Evolutionary conservation across 306 rosid genomes (phyloP), one percentile per base, ranked within the genome.

Genomic region (Pterocarpus santalinus): DNA sequence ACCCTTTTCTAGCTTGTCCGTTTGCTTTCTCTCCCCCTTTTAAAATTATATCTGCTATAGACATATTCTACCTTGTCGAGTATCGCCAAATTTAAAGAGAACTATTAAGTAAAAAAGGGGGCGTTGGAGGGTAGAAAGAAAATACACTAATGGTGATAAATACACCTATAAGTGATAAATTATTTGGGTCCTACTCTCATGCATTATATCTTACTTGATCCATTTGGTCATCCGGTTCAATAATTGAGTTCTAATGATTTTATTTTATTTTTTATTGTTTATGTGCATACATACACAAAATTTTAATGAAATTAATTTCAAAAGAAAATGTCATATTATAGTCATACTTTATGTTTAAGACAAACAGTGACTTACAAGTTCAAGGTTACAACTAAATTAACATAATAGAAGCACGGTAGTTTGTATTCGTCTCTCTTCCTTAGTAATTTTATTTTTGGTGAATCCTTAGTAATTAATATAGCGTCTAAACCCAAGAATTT

Each of bases 201-300:
- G 73, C 64, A 76, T 61, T 58, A 39, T 83, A 63, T 76, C 73
- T 51, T 69, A 75, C 85, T 65, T 41, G 38, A 67, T 73, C 65
- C 68, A 75, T 15, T 56, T 78, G 46, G 52, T 79, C 75, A 70
- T 68, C 79, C 72, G 5, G 2, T 51, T 82, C 89, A 80, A 79
- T 82, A 38, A 86, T 83, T 83, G 83, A 80, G 55, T 65, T 13
- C 16, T 61, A 73, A 57, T 73, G 68, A 83, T 83, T 72, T 80
- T 52, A 52, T 52, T 52, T 52, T 52, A 52, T 52, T 35, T 71
- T 61, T 30, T 17, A 11, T 60, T 28, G 14, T 72, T 30, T 16
- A 8, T 43, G 5, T 67, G 75, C 3, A 14, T 55, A 30, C 16
- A 17, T 11, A 43, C 16, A 64, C 43, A 32, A 34, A 11, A 4